phyloP scores from a whole-genome alignment of 306 rosid species.

The Lupinus albus region DNA sequence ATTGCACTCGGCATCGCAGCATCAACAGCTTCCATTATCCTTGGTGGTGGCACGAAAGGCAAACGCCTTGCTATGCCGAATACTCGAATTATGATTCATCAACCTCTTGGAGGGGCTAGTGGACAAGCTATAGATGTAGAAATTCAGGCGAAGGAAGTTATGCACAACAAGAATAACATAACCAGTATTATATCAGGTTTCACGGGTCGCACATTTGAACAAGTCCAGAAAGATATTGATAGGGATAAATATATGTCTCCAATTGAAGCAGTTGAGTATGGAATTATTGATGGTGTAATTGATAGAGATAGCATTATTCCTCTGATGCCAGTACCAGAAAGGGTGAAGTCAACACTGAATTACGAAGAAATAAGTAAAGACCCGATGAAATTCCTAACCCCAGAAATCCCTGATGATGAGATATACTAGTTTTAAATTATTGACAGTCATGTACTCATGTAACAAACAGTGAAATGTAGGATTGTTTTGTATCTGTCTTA shows the following conservation, averaged over 20 bases:
- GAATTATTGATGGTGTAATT: slow-evolving; percentile 83
- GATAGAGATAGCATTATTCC: slow-evolving; percentile 80
- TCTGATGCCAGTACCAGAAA: slow-evolving; percentile 79
- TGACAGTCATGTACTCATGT: slow-evolving; percentile 33
- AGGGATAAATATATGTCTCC: slow-evolving; percentile 92
- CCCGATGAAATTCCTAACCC: slow-evolving; percentile 66
- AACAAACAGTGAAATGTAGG: slow-evolving; percentile 36
- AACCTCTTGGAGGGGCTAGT: slow-evolving; percentile 97
- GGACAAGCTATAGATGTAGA: slow-evolving; percentile 97
- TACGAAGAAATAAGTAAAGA: slow-evolving; percentile 64
- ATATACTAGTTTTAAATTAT: slow-evolving; percentile 56
- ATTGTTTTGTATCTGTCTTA: slow-evolving; percentile 10
- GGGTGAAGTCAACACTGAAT: slow-evolving; percentile 55
- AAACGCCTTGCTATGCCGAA: slow-evolving; percentile 98
- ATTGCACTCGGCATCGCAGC: slow-evolving; percentile 90
- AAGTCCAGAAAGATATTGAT: slow-evolving; percentile 87
- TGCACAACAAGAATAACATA: slow-evolving; percentile 74
- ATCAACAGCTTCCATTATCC: slow-evolving; percentile 90
- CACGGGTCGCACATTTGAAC: slow-evolving; percentile 82
- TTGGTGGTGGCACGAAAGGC: slow-evolving; percentile 93
- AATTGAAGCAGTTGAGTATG: slow-evolving; percentile 94
- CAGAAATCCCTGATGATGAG: slow-evolving; percentile 86
- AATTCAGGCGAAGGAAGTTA: slow-evolving; percentile 87
- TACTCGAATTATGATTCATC: slow-evolving; percentile 88
- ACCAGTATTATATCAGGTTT: slow-evolving; percentile 66